Base-by-base conservation (phyloP, 768 basidiomycete genomes). In the Hygrophoropsis aurantiaca region DNA sequence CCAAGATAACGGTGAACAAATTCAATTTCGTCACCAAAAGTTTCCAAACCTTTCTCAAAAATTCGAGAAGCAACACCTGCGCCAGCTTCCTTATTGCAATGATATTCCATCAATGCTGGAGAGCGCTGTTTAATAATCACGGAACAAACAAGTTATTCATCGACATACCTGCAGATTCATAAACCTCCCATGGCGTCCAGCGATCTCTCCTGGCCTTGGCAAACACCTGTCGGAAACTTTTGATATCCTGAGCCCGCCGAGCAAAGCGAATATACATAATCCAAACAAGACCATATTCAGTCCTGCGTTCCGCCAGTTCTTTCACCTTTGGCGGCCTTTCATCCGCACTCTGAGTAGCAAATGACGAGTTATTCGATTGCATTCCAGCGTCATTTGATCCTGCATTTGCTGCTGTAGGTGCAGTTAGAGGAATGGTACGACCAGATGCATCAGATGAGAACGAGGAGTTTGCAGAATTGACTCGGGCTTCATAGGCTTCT, bases 231-330 rank as follows among this genome's bases (percentile, higher is more conserved):
- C 94, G 74, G 33, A 87, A 85, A 3, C 85, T 73, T 65, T 88
- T 88, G 56, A 91, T 79, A 16, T 90, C 90, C 72, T 95, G 91
- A 4, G 94, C 84, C 35, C 97, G 77, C 51, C 90, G 73, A 11
- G 86, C 87, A 58, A 94, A 97, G 9, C 95, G 79, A 86, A 98
- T 95, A 62, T 94, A 93, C 77, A 92, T 85, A 61, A 81, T 94
- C 78, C 79, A 88, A 11, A 82, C 91, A 30, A 91, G 73, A 7
- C 85, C 83, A 61, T 81, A 90, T 56, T 90, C 90, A 37, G 79
- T 80, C 55, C 79, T 73, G 51, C 81, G 73, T 18, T 67, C 67
- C 54, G 65, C 65, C 4, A 82, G 60, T 36, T 87, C 85, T 48
- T 84, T 79, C 16, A 67, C 60, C 53, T 80, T 80, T 11, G 68